Evolutionary conservation across 2,329 filamentous ascomycete genomes (phyloP).

Genomic region (Phyllosticta capitalensis): DNA sequence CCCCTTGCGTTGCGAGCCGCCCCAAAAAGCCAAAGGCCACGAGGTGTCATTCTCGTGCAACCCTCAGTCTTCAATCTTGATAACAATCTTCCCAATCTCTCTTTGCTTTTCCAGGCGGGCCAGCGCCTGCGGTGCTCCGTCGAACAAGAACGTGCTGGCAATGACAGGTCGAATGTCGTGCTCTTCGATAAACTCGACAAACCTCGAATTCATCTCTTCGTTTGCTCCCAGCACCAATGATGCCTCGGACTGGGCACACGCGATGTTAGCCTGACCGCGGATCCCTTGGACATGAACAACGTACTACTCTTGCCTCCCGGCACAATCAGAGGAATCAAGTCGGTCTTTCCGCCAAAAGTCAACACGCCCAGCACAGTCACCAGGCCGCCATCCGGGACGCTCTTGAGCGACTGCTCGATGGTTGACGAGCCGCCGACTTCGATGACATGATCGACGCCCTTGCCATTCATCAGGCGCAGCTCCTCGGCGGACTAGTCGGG

Average conservation of each 20-base stretch:
- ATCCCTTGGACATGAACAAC: not conserved
- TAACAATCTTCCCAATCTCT: slow-evolving; percentile 19
- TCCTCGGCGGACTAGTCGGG: slow-evolving; percentile 40
- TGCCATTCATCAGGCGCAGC: slow-evolving; percentile 33
- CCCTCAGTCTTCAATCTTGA: slow-evolving; percentile 11
- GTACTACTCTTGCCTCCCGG: slow-evolving; percentile 16
- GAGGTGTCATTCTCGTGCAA: not conserved
- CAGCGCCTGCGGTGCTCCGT: slow-evolving; percentile 16
- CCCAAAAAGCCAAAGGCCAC: not conserved
- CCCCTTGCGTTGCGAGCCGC: not conserved
- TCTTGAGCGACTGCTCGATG: slow-evolving; percentile 37
- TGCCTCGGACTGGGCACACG: not conserved
- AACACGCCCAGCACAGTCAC: slow-evolving; percentile 39
- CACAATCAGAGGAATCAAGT: slow-evolving; percentile 14
- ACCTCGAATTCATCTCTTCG: slow-evolving; percentile 15
- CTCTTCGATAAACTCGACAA: slow-evolving; percentile 16
- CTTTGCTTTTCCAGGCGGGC: slow-evolving; percentile 15
- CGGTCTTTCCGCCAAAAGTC: slow-evolving; percentile 6
- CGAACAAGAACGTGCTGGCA: slow-evolving; percentile 15
- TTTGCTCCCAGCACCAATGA: slow-evolving; percentile 13
- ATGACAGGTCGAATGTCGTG: slow-evolving; percentile 17
- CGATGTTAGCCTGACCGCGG: not conserved
- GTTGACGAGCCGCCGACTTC: slow-evolving; percentile 34
- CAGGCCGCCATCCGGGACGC: slow-evolving; percentile 36
- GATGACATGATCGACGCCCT: slow-evolving; percentile 35